Base-by-base conservation (phyloP, 768 basidiomycete genomes). In the Cytidiella melzeri region DNA sequence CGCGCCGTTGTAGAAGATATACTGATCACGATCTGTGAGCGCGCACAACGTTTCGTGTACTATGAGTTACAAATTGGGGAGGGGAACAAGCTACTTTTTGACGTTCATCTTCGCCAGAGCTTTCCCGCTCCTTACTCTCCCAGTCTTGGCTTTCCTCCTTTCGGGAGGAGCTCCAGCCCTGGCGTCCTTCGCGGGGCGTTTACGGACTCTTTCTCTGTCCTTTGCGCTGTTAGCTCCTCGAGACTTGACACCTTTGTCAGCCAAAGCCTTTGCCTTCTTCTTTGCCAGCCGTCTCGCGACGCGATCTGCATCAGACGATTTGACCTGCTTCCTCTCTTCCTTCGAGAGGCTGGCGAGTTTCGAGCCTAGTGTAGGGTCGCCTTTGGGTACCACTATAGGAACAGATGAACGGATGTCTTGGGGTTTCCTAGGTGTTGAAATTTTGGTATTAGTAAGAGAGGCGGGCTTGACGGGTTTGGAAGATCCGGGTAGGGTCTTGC, bases 261-360 rank as follows among this genome's bases (percentile, higher is more conserved):
- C 67, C 62, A 87, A 72, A 34, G 72, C 64, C 55, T 84, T 73
- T 27, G 81, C 77, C 67, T 86, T 87, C 69, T 96, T 96, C 80
- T 97, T 96, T 37, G 89, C 92, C 65, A 93, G 62, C 50, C 95
- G 74, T 42, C 95, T 72, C 37, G 84, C 87, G 37, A 92, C 73
- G 23, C 95, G 83, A 51, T 89, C 90, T 1, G 81, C 74, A 64
- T 98, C 85, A 20, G 75, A 61, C 2, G 83, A 75, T 68, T 99
- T 99, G 52, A 72, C 79, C 38, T 78, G 73, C 71, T 94, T 96
- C 52, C 95, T 79, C 54, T 87, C 89, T 19, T 90, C 87, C 66
- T 93, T 93, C 13, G 85, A 77, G 36, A 97, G 70, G 45, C 81
- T 76, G 26, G 77, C 80, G 24, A 98, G 71, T 61, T 83, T 83